Conservation (phyloP, 1,284 basidiomycete species). For the Mrakiaceae sp. region DNA sequence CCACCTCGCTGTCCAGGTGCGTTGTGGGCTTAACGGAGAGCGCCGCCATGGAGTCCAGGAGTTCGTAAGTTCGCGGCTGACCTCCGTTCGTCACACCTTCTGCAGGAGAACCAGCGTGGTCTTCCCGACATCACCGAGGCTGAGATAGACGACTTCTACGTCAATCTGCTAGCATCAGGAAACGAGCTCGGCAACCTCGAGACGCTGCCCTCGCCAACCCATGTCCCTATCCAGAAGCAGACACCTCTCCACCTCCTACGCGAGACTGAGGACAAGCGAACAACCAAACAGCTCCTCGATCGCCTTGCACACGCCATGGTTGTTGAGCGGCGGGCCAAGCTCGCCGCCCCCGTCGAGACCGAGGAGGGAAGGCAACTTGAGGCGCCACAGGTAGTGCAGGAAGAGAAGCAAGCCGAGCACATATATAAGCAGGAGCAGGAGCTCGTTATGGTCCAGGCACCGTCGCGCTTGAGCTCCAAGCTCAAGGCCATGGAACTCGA, state of each 20-base stretch:
- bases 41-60: background rate
- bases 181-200: slow-evolving; percentile 13
- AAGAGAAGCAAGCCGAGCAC: background rate
- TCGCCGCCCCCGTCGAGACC: too few relatives aligned
- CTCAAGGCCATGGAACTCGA: too few relatives aligned
- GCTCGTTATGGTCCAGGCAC: background rate
- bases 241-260: background rate
- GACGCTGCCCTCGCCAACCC: slow-evolving; percentile 5
- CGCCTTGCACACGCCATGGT: too few relatives aligned
- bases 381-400: background rate
- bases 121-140: slow-evolving; percentile 12
- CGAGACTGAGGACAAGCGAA: background rate
- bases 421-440: background rate
- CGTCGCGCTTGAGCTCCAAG: too few relatives aligned
- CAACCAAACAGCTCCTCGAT: too few relatives aligned
- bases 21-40: background rate
- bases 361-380: background rate
- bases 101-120: background rate
- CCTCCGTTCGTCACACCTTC: background rate
- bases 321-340: too few relatives aligned
- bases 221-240: background rate
- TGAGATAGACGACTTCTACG: slow-evolving; percentile 17
- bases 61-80: background rate
- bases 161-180: slow-evolving; percentile 14
- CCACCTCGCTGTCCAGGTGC: background rate